Evolutionary conservation across 2,329 filamentous ascomycete genomes (phyloP).

Genomic region (Diaporthe capsici): DNA sequence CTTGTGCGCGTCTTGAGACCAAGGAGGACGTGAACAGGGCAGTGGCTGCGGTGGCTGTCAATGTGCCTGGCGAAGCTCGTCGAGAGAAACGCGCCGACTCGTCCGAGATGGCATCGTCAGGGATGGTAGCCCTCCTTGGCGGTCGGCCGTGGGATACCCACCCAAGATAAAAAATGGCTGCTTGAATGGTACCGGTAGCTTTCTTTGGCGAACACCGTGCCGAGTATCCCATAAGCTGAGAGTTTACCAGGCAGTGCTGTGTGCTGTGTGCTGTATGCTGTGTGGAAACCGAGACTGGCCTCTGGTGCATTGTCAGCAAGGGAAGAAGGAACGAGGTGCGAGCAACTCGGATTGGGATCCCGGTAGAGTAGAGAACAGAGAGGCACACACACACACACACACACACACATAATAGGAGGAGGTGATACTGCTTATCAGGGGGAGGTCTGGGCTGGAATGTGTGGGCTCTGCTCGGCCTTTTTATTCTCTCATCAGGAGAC

Average conservation of each 20-base stretch:
- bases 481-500: constrained; percentile 23
- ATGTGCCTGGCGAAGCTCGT: not conserved
- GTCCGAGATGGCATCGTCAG: constrained; percentile 30
- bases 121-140: constrained; percentile 22
- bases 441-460: constrained; percentile 30
- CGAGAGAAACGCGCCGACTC: constrained; percentile 12
- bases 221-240: not conserved
- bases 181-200: not conserved
- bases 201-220: not conserved
- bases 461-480: constrained; percentile 2
- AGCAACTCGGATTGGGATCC: constrained; percentile 17
- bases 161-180: not conserved
- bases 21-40: not conserved
- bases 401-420: constrained; percentile 2
- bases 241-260: not conserved
- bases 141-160: not conserved
- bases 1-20: not conserved
- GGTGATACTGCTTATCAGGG: constrained; percentile 21
- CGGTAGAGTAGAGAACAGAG: constrained; percentile 12
- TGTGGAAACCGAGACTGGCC: not conserved
- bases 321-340: constrained; percentile 4
- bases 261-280: not conserved
- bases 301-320: constrained; percentile 3
- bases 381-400: not conserved
- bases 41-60: not conserved